These are phyloP conservation scores for Sporisorium graminicola DNA, from an alignment of 1,284 basidiomycete genomes.

Conservation along the genomic window DNA sequence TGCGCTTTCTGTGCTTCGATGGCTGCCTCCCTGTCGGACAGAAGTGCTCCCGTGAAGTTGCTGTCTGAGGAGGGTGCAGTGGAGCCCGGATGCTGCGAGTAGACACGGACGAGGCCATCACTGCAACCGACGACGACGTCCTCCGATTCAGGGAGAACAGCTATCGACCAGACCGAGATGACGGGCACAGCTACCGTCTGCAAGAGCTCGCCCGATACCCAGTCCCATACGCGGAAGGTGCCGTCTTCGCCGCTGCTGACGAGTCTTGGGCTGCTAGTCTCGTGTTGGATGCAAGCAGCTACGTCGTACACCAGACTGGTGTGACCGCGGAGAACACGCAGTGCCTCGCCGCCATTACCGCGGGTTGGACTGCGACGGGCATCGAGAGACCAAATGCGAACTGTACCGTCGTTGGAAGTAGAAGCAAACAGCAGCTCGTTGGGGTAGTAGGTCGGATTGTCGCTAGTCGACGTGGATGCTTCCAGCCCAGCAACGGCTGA, in stretches of 20 bases:
- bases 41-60: slow-evolving; percentile 8
- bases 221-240: slow-evolving; percentile 45
- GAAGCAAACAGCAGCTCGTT: slow-evolving; percentile 41
- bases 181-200: slow-evolving; percentile 40
- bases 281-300: slow-evolving; percentile 12
- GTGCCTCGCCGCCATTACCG: slow-evolving; percentile 45
- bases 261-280: slow-evolving; percentile 2
- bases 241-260: slow-evolving; percentile 52
- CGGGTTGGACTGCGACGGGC: slow-evolving; percentile 27
- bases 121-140: slow-evolving; percentile 50
- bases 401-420: slow-evolving; percentile 43
- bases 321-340: slow-evolving; percentile 35
- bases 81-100: slow-evolving; percentile 13
- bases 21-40: slow-evolving; percentile 23
- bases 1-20: slow-evolving; percentile 8
- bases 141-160: slow-evolving; percentile 25
- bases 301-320: slow-evolving; percentile 48
- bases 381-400: slow-evolving; percentile 46
- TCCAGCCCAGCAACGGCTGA: not conserved
- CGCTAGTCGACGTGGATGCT: not conserved
- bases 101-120: slow-evolving; percentile 51
- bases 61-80: slow-evolving; percentile 5
- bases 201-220: slow-evolving; percentile 13
- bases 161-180: slow-evolving; percentile 48
- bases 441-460: slow-evolving; percentile 1